Base-by-base conservation (phyloP, 2,329 filamentous ascomycete genomes). In the Claviceps sp. region DNA sequence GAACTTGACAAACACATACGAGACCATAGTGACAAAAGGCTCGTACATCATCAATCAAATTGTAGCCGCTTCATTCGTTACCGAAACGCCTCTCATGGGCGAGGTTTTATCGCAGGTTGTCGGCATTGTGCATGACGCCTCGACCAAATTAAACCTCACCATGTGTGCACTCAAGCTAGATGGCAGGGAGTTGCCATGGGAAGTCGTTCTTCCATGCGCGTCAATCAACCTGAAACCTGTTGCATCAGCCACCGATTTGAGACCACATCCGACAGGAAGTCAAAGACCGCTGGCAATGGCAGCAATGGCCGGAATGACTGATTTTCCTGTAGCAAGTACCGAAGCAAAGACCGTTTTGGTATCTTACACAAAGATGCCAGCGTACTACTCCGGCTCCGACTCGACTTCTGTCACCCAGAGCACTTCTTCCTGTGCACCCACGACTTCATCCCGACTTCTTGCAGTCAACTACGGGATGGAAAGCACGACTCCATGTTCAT, bases 51-150 rank as follows among this genome's bases (percentile, higher is more conserved):
- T 63, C 38, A 59, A 57, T 16, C 52, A 57, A 26, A 55, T 63
- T 8, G 50, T 55, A 37, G 54, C 48, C 16, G 44, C 51, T 8
- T 48, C 52, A 16, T 37, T 43, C 6, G 42, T 52, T 11, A 22
- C 54, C 5, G 20, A 52, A 22, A 52, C 49, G 24, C 54, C 54
- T 5, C 49, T 55, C 5, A 46, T 61, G 18, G 51, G 57, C 11
- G 54, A 38, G 5, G 51, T 60, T 8, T 42, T 62, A 41, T 56
- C 59, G n/a, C 55, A 61, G 42, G 47, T 61, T 48, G 55, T 55
- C 2, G 48, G 48, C 13, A 54, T 61, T 26, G 56, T 60, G 30
- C 55, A 55, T 18, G 52, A 53, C 4, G 57, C 57, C 11, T 54
- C 59, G 3, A 44, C 46, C 5, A 51, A 56, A n/a, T 45, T 58